Base-by-base conservation (phyloP, 768 basidiomycete species). In the Pleurotus pulmonarius region DNA sequence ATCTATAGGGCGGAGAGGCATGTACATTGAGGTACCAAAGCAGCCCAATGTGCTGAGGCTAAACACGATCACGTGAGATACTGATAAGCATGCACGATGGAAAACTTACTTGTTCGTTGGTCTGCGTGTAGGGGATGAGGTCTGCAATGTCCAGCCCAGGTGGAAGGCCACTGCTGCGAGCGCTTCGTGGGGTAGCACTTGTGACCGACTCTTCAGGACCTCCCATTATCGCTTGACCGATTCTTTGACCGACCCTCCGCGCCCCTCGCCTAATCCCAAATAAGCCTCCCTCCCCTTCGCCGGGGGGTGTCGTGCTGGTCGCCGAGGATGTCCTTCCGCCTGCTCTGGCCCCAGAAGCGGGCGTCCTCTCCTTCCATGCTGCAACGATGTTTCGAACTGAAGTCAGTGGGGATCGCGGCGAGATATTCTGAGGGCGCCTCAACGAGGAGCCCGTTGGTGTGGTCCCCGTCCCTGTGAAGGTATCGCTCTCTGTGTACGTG, bases 21-120 rank as follows among this genome's bases (percentile, higher is more conserved):
- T 97, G 94, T 0, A 96, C 94, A 56, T 97, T 96, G 54, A 97
- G 82, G 66, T 94, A 97, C 88, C 92, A 96, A 0, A 97, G 72
- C 12, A 86, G 74, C 12, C 94, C 94, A 40, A 92, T 88, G 56
- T 91, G 87, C 11, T 92, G 74, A 3, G 94, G 93, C 94, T 96
- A 65, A n/a, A 63, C 29, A 51, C 62, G 64, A 63, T 48, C 64
- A 18, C 51, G 57, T 46, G 61, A 62, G 59, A 57, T 61, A 59
- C 54, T 63, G 57, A 49, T 11, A 51, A 47, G 56, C 22, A 46
- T 40, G 22, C 55, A 55, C 13, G 11, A 58, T 55, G 58, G 29
- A 34, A 40, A 43, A 72, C 79, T 59, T 51, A 82, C 82, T 41
- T 78, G 71, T 49, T 80, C 79, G 46, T 73, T 72, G 49, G 76